Conservation (phyloP, 768 basidiomycete genomes). For the Tulasnella sp. region DNA sequence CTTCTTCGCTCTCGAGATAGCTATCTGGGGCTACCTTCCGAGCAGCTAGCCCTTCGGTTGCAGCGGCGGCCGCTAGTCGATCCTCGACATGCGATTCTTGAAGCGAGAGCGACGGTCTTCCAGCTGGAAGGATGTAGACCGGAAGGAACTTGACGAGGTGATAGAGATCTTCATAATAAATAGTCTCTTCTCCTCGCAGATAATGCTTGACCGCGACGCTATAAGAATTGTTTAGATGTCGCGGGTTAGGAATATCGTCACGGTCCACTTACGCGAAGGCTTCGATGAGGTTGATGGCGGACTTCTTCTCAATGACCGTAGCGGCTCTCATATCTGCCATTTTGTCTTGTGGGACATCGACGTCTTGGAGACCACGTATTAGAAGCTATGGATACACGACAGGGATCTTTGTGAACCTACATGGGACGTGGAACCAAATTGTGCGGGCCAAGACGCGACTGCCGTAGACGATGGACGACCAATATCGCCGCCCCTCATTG, state of each 20-base stretch:
- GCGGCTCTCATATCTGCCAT: constrained; percentile 43
- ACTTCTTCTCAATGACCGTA: constrained; percentile 61
- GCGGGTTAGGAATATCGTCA: not conserved
- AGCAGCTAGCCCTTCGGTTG: not conserved
- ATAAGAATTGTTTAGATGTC: not conserved
- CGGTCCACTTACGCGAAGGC: constrained; percentile 44
- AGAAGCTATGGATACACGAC: not conserved
- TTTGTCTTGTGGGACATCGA: constrained; percentile 31
- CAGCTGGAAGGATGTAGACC: constrained; percentile 34
- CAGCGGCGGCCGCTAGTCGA: not conserved
- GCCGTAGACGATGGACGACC: constrained; percentile 57
- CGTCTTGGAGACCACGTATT: constrained; percentile 31
- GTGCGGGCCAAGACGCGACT: constrained; percentile 36
- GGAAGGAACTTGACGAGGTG: constrained; percentile 50
- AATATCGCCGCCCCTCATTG: constrained; percentile 64
- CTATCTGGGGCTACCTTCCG: not conserved
- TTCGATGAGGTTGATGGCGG: constrained; percentile 61
- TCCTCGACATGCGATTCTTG: not conserved
- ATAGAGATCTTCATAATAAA: constrained; percentile 33
- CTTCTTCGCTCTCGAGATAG: not conserved
- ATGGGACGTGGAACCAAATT: constrained; percentile 65
- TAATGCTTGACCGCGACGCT: constrained; percentile 65
- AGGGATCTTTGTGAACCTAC: constrained; percentile 36
- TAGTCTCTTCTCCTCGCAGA: constrained; percentile 51
- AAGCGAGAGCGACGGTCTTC: constrained; percentile 20